Evolutionary conservation across 108 stramenopile species (phyloP).

Genomic region (Epithemia pelagica): DNA sequence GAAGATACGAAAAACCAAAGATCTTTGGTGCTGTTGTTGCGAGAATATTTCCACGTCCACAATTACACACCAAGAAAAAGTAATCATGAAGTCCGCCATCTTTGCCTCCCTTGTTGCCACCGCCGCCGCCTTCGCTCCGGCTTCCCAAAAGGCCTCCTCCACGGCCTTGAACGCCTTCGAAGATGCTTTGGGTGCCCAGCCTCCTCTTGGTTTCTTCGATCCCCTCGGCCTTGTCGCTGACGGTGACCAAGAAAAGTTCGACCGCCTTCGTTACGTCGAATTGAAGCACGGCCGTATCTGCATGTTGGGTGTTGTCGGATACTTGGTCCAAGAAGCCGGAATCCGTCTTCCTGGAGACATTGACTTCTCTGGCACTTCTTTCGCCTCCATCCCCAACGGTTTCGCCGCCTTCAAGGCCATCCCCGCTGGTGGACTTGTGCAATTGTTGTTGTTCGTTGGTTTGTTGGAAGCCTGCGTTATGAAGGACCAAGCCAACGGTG

Average conservation of each 20-base stretch:
- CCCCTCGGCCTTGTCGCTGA: constrained; percentile 63
- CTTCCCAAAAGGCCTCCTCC: too few species aligned
- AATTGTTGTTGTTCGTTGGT: constrained; percentile 61
- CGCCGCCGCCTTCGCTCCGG: too few species aligned
- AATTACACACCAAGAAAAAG: too few species aligned
- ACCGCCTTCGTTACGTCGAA: constrained; percentile 79
- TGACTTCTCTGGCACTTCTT: constrained; percentile 50
- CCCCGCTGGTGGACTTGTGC: constrained; percentile 49
- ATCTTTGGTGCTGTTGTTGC: too few species aligned
- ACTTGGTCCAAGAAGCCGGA: constrained; percentile 31
- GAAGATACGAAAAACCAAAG: too few species aligned
- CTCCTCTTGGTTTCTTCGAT: constrained; percentile 84
- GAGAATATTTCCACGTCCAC: too few species aligned
- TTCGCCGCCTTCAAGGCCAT: constrained; percentile 46
- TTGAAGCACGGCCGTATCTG: constrained; percentile 88
- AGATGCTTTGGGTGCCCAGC: constrained; percentile 70
- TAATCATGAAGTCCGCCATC: too few species aligned
- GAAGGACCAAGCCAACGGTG: constrained; percentile 46
- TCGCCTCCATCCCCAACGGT: constrained; percentile 62
- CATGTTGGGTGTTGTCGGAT: constrained; percentile 56
- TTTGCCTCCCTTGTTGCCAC: too few species aligned
- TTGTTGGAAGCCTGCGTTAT: constrained; percentile 58
- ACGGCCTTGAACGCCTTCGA: too few species aligned
- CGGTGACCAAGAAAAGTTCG: constrained; percentile 45
- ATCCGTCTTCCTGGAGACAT: constrained; percentile 74